These are phyloP conservation scores for Xylaria arbuscula DNA, from an alignment of 2,329 filamentous ascomycete species.

Conservation along the genomic window DNA sequence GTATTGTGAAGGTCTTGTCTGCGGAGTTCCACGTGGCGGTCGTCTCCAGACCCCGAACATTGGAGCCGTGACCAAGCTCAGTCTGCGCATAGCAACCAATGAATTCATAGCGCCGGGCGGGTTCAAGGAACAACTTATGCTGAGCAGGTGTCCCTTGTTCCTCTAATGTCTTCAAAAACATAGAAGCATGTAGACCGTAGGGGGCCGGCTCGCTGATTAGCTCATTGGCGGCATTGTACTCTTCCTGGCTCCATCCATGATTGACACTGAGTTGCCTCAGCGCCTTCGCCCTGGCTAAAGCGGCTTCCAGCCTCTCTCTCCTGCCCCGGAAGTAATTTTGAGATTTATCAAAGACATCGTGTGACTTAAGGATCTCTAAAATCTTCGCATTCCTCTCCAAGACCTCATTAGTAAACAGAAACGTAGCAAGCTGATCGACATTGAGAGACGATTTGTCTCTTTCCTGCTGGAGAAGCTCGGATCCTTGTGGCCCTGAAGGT, in stretches of 20 bases:
- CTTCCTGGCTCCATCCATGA: conserved; percentile 12
- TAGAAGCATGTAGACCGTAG: conserved; percentile 9
- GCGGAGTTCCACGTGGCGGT: conserved; percentile 5
- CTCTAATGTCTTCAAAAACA: conserved; percentile 16
- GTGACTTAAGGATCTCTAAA: not conserved
- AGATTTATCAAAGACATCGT: conserved; percentile 11
- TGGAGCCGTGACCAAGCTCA: conserved; percentile 14
- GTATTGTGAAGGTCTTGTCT: conserved; percentile 7
- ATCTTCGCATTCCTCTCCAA: conserved; percentile 12
- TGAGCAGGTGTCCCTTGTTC: conserved; percentile 12
- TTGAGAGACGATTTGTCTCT: conserved; percentile 14
- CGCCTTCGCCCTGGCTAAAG: conserved; percentile 8
- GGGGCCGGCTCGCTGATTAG: conserved; percentile 13
- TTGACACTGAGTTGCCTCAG: conserved; percentile 12
- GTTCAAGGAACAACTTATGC: conserved; percentile 10
- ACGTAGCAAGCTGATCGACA: conserved; percentile 10
- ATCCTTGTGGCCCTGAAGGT: conserved; percentile 14
- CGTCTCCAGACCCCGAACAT: conserved; percentile 9
- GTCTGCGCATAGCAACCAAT: conserved; percentile 16
- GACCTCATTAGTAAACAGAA: conserved; percentile 7
- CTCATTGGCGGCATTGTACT: conserved; percentile 8
- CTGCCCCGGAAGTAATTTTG: conserved; percentile 16
- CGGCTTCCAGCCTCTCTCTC: conserved; percentile 11
- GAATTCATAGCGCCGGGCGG: conserved; percentile 11
- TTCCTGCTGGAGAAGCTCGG: conserved; percentile 10